phyloP scores from a whole-genome alignment of 805 yeast species.

The Candida nemodendra region DNA sequence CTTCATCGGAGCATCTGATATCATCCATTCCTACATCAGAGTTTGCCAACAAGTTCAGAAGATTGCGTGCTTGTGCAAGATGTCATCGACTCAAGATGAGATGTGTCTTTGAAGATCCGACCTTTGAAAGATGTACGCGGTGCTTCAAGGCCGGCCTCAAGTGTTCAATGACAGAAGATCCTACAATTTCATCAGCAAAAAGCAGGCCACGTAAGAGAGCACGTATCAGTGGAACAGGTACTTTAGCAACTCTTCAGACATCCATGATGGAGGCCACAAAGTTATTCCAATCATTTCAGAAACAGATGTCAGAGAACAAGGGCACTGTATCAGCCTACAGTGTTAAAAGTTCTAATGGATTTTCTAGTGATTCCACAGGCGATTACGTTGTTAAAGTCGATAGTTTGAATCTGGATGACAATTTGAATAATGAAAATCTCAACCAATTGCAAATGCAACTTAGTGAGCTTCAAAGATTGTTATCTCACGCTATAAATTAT shows the following conservation, averaged over 20 bases:
- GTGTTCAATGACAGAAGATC: conserved; percentile 52
- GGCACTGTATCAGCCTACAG: conserved; percentile 9
- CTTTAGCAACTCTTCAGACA: conserved; percentile 27
- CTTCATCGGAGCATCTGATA: background rate
- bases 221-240: conserved; percentile 27
- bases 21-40: conserved; percentile 14
- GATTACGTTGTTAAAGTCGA: conserved; percentile 10
- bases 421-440: conserved; percentile 20
- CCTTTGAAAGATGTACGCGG: conserved; percentile 41
- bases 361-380: conserved; percentile 4
- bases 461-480: conserved; percentile 31
- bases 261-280: conserved; percentile 27
- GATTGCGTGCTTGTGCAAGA: conserved; percentile 52
- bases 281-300: conserved; percentile 25
- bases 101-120: conserved; percentile 50
- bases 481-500: conserved; percentile 28
- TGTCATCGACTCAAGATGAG: conserved; percentile 53
- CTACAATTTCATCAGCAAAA: conserved; percentile 42
- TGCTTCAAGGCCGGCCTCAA: conserved; percentile 43
- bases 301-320: conserved; percentile 13
- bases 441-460: conserved; percentile 29
- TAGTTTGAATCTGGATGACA: conserved; percentile 17
- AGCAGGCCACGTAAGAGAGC: conserved; percentile 34
- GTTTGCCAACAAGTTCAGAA: conserved; percentile 47
- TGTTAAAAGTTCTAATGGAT: conserved; percentile 10